Base-by-base conservation (phyloP, 345 rosid species). In the Moringa oleifera region DNA sequence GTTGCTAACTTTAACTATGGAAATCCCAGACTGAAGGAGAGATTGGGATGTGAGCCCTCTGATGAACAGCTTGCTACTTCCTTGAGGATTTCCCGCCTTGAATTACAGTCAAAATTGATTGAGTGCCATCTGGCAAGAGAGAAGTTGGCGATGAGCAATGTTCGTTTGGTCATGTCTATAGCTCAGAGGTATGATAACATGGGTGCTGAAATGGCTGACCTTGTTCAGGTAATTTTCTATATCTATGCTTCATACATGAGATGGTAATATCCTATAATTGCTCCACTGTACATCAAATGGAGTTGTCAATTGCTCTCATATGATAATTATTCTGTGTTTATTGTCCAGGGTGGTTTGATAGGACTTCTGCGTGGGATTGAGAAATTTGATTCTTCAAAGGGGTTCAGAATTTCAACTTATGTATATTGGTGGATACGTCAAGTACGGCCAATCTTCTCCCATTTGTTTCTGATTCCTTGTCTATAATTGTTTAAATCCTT, bases 371-470 rank as follows among this genome's bases (percentile, higher is more conserved):
- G 97, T 36, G 98, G 98, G 24, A 93, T 93, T 20, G 98, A 93
- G 86, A 93, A 93, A 72, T 93, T 86, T 51, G 98, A 90, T 82
- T 83, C 98, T 67, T 86, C 97, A 17, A 91, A 85, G 62, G 97
- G 97, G 19, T 88, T 83, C 78, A 88, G 82, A 71, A 86, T 91
- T 45, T 91, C 97, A 61, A 91, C 97, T 71, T 91, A 91, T 68
- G 97, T 91, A 33, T 91, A 91, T 64, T 93, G 98, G 98, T 93
- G 97, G 97, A 93, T 93, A 62, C 96, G 96, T 72, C 98, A 93
- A 96, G 98, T 88, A 68, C 58, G 77, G 67, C 61, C 21, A 20
- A 46, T 20, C 6, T 51, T 69, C 33, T 28, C 47, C 47, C 12
- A 41, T 41, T 41, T 5, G 47, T 41, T 41, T 41, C 16, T 41